Conservation (phyloP, 257 asterid species). For the Galeopsis tetrahit region DNA sequence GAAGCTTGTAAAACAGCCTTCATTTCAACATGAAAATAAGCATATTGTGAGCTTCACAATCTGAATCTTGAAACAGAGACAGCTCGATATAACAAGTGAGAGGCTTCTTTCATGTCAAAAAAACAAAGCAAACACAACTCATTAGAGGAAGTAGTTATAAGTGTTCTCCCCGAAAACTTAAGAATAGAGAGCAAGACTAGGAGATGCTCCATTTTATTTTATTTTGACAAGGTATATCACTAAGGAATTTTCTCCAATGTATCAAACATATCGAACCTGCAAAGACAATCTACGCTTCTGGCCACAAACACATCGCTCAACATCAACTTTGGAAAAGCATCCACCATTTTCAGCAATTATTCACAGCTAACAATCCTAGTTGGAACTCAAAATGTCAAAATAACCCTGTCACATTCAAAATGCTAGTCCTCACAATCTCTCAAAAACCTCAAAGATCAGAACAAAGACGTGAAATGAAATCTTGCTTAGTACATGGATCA, state of each 20-base stretch:
- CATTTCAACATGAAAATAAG: not conserved
- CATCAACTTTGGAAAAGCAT: not conserved
- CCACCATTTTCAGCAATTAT: not conserved
- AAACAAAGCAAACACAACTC: not conserved
- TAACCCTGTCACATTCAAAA: not conserved
- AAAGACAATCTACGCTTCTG: too few species aligned
- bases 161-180: not conserved
- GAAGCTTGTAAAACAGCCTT: not conserved
- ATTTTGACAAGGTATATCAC: too few species aligned
- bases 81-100: not conserved
- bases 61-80: not conserved
- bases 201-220: too few species aligned
- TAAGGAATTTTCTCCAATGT: too few species aligned
- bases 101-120: not conserved
- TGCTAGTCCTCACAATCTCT: not conserved
- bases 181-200: too few species aligned
- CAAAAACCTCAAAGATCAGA: not conserved
- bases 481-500: not conserved
- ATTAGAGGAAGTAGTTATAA: not conserved
- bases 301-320: not conserved
- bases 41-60: not conserved
- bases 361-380: not conserved
- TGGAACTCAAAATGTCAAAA: too few species aligned
- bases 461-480: not conserved
- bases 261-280: too few species aligned